Percentiles rank a stretch among this genome's conserved stretches.
Evolutionary conservation across 768 basidiomycete genomes (phyloP).

Genomic region (Russula sp.): DNA sequence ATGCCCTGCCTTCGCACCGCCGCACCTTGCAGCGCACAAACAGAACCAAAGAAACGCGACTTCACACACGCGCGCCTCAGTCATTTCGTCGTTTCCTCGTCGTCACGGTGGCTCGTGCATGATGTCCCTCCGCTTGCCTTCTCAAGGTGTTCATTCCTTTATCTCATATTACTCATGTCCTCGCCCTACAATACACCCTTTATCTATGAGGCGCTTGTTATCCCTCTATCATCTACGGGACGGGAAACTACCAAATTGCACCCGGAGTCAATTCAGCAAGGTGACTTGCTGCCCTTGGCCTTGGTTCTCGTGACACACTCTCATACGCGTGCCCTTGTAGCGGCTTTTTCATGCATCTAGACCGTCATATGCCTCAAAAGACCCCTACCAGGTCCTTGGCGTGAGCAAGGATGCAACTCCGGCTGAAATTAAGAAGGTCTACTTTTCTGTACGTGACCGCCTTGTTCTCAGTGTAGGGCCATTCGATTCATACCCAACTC

Average conservation of each 20-base stretch:
- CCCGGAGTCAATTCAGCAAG: conserved; percentile 15
- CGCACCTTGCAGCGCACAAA: background rate
- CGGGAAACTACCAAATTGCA: background rate
- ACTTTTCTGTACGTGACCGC: conserved; percentile 70
- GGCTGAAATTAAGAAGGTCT: conserved; percentile 94
- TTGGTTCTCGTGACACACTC: conserved; percentile 3
- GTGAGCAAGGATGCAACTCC: conserved; percentile 74
- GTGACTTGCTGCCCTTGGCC: conserved; percentile 1
- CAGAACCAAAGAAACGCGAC: conserved; percentile 8
- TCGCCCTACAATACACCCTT: conserved; percentile 25
- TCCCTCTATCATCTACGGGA: background rate
- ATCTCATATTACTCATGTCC: conserved; percentile 49
- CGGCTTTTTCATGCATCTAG: conserved; percentile 70
- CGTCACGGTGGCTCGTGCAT: conserved; percentile 11
- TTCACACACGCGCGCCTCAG: background rate
- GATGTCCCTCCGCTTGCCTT: conserved; percentile 45
- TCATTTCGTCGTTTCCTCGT: background rate
- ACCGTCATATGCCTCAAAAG: conserved; percentile 49
- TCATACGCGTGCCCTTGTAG: conserved; percentile 33
- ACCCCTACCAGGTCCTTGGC: conserved; percentile 90
- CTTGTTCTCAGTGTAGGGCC: conserved; percentile 8
- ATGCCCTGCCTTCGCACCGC: too few relatives aligned
- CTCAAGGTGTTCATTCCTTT: conserved; percentile 24
- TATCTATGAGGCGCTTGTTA: conserved; percentile 3
- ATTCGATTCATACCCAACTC: conserved; percentile 20